Evolutionary conservation across 1,139 yeast genomes (phyloP).

Genomic region (Kodamaea suecica): DNA sequence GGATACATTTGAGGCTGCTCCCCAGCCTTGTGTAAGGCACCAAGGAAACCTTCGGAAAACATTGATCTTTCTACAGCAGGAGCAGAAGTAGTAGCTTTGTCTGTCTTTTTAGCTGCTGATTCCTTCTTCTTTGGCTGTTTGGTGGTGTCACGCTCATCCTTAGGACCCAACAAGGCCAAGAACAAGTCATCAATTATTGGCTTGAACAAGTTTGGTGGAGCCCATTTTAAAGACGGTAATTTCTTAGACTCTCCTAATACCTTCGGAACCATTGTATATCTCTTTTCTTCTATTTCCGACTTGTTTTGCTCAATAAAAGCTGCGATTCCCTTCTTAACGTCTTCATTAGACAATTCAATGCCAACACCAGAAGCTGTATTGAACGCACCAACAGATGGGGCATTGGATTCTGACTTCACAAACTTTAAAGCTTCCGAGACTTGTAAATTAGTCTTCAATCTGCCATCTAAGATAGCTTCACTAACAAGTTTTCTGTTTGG

Average conservation of each 20-base stretch:
- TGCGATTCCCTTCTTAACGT: conserved; percentile 57
- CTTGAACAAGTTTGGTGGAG: conserved; percentile 80
- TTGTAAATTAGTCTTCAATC: conserved; percentile 66
- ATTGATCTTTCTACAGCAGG: conserved; percentile 57
- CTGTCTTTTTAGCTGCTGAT: conserved; percentile 23
- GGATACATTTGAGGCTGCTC: conserved; percentile 90
- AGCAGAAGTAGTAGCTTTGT: conserved; percentile 23
- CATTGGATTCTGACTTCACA: conserved; percentile 47
- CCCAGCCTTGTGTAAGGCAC: conserved; percentile 92
- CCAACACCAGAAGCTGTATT: conserved; percentile 80
- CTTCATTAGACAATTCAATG: conserved; percentile 60
- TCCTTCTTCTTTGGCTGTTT: conserved; percentile 73
- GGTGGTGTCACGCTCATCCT: conserved; percentile 87
- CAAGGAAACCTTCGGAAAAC: conserved; percentile 95
- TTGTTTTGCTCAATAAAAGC: conserved; percentile 58
- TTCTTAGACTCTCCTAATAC: conserved; percentile 74
- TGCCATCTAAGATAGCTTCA: conserved; percentile 59
- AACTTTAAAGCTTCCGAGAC: conserved; percentile 80
- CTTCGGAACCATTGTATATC: conserved; percentile 76
- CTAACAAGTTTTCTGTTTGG: conserved; percentile 51
- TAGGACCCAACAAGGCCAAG: conserved; percentile 77
- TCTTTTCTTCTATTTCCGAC: conserved; percentile 57
- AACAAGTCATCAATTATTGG: conserved; percentile 79
- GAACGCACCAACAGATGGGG: conserved; percentile 43
- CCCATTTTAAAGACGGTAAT: conserved; percentile 82